Base-by-base conservation (phyloP, 2,329 filamentous ascomycete genomes). In the Aspergillus amoenus region DNA sequence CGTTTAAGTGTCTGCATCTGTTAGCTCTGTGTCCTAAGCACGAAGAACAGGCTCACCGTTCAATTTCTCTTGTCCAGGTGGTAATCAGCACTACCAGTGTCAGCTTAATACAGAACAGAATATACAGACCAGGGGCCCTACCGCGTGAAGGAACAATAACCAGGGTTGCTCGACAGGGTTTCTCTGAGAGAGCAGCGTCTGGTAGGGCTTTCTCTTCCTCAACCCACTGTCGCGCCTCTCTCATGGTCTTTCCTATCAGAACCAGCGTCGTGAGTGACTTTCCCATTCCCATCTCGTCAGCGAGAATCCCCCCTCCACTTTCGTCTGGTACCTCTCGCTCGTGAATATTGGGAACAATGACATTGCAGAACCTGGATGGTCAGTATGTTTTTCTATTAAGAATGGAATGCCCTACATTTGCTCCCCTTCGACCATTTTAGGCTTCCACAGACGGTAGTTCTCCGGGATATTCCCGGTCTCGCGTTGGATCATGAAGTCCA, bases 201-300 rank as follows among this genome's bases (percentile, higher is more conserved):
- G 37, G 18, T 4, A 50, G 12, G 8, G 18, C 7, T 9, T 44
- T 48, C 24, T 30, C 24, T 5, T 34, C 11, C n/a, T 34, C 17
- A n/a, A 17, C 52, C 52, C 55, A 8, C 63, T 21, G 11, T 64
- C 65, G 37, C 2, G 74, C 79, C 3, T 67, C 50, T 0, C 72
- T 66, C 0, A 78, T 61, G 0, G 79, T 81, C 15, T 72, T 72
- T 3, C 79, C 65, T 18, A 84, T 74, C 0, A 84, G 66, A 0
- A 81, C 78, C 9, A 85, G 40, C 15, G 73, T 78, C 2, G 81
- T 80, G 6, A 84, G 71, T 0, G 83, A 80, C 62, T 86, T 86
- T 0, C 84, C 84, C 73, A 85, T 77, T 0, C 84, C 84, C 83
- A 85, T 86, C 57, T 85, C 83, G 63, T 86, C 83, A 0, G 83